These are phyloP conservation scores for Aaosphaeria pasadenensis DNA, from an alignment of 2,329 filamentous ascomycete genomes.

Conservation along the genomic window DNA sequence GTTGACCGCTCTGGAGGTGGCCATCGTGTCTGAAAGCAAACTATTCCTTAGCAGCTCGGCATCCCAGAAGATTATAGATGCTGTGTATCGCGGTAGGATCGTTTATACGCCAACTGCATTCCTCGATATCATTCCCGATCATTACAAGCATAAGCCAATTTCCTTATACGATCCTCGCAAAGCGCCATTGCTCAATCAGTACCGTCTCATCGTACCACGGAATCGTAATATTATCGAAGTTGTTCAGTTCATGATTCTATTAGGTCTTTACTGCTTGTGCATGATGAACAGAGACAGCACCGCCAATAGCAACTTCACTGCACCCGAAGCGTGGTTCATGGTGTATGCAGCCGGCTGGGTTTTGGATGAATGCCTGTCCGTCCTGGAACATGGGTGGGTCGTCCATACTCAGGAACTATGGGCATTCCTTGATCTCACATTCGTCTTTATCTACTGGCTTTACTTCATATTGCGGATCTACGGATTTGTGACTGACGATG, in stretches of 20 bases:
- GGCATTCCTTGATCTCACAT: constrained; percentile 82
- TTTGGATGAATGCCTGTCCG: constrained; percentile 72
- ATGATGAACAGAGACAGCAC: constrained; percentile 62
- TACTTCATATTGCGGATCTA: constrained; percentile 69
- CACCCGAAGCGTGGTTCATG: constrained; percentile 64
- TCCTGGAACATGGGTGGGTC: constrained; percentile 72
- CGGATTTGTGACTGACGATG: constrained; percentile 53
- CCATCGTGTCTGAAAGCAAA: constrained; percentile 80
- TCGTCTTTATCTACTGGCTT: constrained; percentile 66
- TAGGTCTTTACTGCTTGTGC: constrained; percentile 66
- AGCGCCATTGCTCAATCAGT: constrained; percentile 77
- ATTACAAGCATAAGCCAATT: constrained; percentile 81
- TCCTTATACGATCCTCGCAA: constrained; percentile 75
- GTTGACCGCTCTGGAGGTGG: constrained; percentile 76
- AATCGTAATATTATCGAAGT: constrained; percentile 75
- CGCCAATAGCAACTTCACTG: constrained; percentile 50
- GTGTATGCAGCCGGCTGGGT: constrained; percentile 77
- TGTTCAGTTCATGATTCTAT: constrained; percentile 67
- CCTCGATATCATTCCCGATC: constrained; percentile 79
- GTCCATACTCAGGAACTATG: constrained; percentile 87
- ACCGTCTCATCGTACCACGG: constrained; percentile 77
- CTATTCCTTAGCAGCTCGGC: constrained; percentile 73
- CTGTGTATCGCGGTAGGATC: constrained; percentile 76
- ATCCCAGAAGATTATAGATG: constrained; percentile 77
- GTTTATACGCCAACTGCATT: constrained; percentile 80